These are phyloP conservation scores for Globisporangium sylvaticum DNA, from an alignment of 352 stramenopile species.

Conservation along the genomic window DNA sequence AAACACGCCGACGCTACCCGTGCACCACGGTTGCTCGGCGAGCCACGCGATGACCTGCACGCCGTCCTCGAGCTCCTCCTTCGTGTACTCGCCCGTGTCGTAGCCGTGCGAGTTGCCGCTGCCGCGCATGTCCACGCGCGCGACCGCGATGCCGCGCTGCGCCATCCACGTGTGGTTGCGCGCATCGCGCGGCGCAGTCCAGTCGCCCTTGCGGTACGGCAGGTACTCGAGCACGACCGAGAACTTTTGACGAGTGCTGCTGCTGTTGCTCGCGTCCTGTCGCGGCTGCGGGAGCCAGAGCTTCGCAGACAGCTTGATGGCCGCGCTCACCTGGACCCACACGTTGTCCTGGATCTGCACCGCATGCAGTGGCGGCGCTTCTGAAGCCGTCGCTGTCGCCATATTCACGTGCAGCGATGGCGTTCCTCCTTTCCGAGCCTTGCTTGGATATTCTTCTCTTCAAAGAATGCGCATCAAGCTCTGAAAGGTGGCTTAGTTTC, in stretches of 20 bases:
- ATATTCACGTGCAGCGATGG: neutral
- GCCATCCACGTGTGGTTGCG: slow-evolving; percentile 48
- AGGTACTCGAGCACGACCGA: slow-evolving; percentile 54
- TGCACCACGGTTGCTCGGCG: slow-evolving; percentile 37
- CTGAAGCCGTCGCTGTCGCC: neutral
- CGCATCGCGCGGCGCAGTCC: slow-evolving; percentile 36
- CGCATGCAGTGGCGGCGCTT: slow-evolving; percentile 2
- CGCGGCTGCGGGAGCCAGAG: slow-evolving; percentile 31
- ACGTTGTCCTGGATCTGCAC: slow-evolving; percentile 35
- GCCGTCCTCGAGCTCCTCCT: slow-evolving; percentile 39
- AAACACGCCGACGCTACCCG: slow-evolving; percentile 35
- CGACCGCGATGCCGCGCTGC: slow-evolving; percentile 38
- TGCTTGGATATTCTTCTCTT: too few relatives aligned
- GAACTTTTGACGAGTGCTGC: slow-evolving; percentile 7
- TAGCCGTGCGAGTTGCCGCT: slow-evolving; percentile 44
- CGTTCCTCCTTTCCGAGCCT: too few relatives aligned
- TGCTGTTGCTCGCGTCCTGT: neutral
- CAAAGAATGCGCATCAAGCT: too few relatives aligned
- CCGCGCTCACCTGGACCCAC: slow-evolving; percentile 29
- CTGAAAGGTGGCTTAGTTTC: too few relatives aligned
- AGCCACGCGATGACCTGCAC: slow-evolving; percentile 46
- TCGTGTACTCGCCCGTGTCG: slow-evolving; percentile 41
- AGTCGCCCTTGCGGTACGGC: slow-evolving; percentile 48
- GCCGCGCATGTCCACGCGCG: slow-evolving; percentile 44
- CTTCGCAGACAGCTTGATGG: slow-evolving; percentile 27